Percentiles rank a stretch among this genome's conserved stretches.
Conservation (phyloP, 495 filamentous ascomycete species). For the Daldinia childiae region DNA sequence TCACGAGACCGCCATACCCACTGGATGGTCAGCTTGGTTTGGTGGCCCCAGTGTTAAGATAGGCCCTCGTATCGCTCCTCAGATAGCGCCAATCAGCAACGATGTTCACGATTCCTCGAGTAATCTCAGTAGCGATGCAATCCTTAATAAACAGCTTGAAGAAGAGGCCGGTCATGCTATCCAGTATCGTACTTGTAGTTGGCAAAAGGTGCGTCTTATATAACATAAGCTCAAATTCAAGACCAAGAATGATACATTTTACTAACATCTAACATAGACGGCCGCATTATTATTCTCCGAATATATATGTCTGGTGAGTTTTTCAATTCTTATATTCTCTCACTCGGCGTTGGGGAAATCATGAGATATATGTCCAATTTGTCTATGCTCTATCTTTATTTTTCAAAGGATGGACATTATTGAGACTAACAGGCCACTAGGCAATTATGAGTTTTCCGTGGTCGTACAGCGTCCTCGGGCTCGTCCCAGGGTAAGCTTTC, state of each 20-base stretch:
- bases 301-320: slow-evolving; percentile 79
- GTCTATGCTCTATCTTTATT: neutral
- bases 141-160: slow-evolving; percentile 77
- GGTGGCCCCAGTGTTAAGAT: slow-evolving; percentile 49
- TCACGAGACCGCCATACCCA: slow-evolving; percentile 17
- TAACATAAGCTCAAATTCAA: slow-evolving; percentile 3
- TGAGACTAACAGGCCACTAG: slow-evolving; percentile 38
- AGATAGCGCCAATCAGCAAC: slow-evolving; percentile 46
- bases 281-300: slow-evolving; percentile 88
- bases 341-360: too few species aligned
- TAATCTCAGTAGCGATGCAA: slow-evolving; percentile 54
- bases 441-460: slow-evolving; percentile 95
- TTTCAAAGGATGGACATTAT: neutral
- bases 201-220: slow-evolving; percentile 74
- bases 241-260: slow-evolving; percentile 18
- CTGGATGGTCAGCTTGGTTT: slow-evolving; percentile 49
- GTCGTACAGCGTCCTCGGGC: slow-evolving; percentile 84
- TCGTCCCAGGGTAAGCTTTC: slow-evolving; percentile 74
- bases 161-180: slow-evolving; percentile 80
- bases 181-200: slow-evolving; percentile 89
- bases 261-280: slow-evolving; percentile 61
- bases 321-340: neutral
- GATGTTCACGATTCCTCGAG: slow-evolving; percentile 49
- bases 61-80: slow-evolving; percentile 58
- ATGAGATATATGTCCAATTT: neutral